A percentile compares a stretch with the other conserved stretches of the same genome.
Evolutionary conservation across 2,329 filamentous ascomycete species (phyloP).

Genomic region (Xylariales sp.): DNA sequence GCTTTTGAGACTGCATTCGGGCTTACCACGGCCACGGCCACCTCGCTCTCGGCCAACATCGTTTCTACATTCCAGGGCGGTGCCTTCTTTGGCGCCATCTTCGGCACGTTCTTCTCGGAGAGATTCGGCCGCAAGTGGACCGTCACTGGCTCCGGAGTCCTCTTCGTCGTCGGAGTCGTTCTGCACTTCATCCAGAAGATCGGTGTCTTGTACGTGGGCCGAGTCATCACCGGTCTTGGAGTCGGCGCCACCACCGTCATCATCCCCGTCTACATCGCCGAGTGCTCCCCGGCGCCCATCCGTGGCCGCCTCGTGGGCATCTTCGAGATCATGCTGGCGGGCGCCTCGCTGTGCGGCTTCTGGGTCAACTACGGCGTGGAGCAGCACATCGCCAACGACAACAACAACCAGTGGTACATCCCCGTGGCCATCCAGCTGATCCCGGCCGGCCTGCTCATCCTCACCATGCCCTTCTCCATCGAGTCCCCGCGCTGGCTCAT

Average conservation of each 20-base stretch:
- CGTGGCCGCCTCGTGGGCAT: conserved; percentile 54
- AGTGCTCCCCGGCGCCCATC: conserved; percentile 54
- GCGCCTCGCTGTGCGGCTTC: conserved; percentile 48
- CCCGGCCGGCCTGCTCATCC: conserved; percentile 37
- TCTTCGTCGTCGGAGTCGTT: conserved; percentile 40
- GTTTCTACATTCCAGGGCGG: conserved; percentile 45
- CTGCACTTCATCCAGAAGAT: conserved; percentile 37
- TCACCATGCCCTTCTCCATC: conserved; percentile 37
- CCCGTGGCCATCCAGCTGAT: conserved; percentile 44
- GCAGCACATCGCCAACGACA: conserved; percentile 28
- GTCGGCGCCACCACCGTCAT: conserved; percentile 54
- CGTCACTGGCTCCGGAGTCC: conserved; percentile 37
- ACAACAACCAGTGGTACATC: conserved; percentile 38
- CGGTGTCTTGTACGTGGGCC: conserved; percentile 47
- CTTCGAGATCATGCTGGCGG: conserved; percentile 49
- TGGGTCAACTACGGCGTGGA: conserved; percentile 43
- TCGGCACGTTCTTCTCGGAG: conserved; percentile 43
- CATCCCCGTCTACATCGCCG: conserved; percentile 60
- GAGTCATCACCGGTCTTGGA: conserved; percentile 53
- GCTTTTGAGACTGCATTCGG: conserved; percentile 43
- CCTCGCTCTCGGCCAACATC: conserved; percentile 40
- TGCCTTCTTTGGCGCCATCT: conserved; percentile 48
- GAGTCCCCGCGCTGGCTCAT: conserved; percentile 38
- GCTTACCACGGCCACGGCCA: conserved; percentile 28
- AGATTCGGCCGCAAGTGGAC: conserved; percentile 45